Base-by-base conservation (phyloP, 2,329 filamentous ascomycete species). In the Exophiala lecanii-corni region DNA sequence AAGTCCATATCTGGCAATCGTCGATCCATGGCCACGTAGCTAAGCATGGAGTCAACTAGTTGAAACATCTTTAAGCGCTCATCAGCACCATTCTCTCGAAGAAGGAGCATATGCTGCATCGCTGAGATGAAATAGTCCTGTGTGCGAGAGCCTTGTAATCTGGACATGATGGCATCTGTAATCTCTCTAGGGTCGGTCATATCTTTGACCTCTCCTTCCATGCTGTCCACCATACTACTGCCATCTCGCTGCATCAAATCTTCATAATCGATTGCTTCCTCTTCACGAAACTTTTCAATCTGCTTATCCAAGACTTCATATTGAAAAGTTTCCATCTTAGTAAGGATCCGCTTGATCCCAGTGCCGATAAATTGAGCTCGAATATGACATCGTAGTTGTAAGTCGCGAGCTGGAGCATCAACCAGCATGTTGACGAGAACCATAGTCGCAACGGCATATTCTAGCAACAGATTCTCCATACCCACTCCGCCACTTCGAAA, bases 221-320 rank as follows among this genome's bases (percentile, higher is more conserved):
- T 73, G 56, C 79, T 86, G 61, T 96, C 91, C 62, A 92, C 86
- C 66, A 94, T 86, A 62, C 87, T 94, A 62, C 81, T 91, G 57
- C 84, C 86, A 67, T 97, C 92, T 50, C 83, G 78, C 65, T 97
- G 91, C 35, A 97, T 79, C 66, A 96, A 84, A 63, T 97, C 92
- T 69, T 98, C 92, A 62, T 97, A 97, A 70, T 98, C 92, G 63
- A 97, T 94, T 41, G 88, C 89, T 67, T 97, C 91, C 62, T 97
- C 96, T 51, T 84, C 83, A 45, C 87, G 81, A 72, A 92, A 98
- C 41, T 83, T 82, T 63, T 96, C 91, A 59, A 97, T 85, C 70
- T 98, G 92, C 74, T 96, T 97, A 74, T 97, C 91, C 56, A 98
- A 92, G 57, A 94, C 79, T 57, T 98, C 92, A 69, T 97, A 98